phyloP scores from a whole-genome alignment of 345 rosid species.

The Pseudoturritis turrita region DNA sequence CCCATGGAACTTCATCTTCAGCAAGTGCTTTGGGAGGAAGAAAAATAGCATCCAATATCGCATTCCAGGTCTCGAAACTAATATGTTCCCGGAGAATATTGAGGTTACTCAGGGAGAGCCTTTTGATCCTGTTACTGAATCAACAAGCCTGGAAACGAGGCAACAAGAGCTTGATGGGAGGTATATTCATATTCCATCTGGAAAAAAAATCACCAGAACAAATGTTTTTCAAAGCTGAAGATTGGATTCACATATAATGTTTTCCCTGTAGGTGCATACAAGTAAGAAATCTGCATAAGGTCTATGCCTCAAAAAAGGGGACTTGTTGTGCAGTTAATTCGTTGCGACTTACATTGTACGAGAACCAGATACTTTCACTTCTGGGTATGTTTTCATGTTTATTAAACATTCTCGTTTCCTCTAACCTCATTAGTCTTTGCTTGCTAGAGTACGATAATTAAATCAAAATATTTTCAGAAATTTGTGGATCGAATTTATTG shows the following conservation, averaged over 20 bases:
- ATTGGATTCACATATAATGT: slow-evolving; percentile 2
- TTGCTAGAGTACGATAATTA: slow-evolving; percentile 2
- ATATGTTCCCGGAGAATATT: slow-evolving; percentile 22
- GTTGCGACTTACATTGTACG: slow-evolving; percentile 71
- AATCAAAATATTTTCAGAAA: slow-evolving; percentile 5
- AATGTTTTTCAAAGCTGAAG: not conserved
- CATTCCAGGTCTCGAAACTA: slow-evolving; percentile 31
- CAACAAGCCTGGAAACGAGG: slow-evolving; percentile 92
- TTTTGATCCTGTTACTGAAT: slow-evolving; percentile 55
- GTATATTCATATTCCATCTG: slow-evolving; percentile 29
- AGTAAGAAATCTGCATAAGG: slow-evolving; percentile 79
- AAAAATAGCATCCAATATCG: slow-evolving; percentile 34
- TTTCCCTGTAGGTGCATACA: slow-evolving; percentile 75
- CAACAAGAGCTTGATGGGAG: slow-evolving; percentile 91
- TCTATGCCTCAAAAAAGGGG: slow-evolving; percentile 70
- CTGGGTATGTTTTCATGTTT: slow-evolving; percentile 53
- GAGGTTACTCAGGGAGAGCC: slow-evolving; percentile 34
- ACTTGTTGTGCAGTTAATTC: slow-evolving; percentile 87
- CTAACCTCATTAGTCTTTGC: not conserved
- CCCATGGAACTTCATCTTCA: slow-evolving; percentile 73
- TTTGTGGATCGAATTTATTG: not conserved
- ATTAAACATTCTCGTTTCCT: not conserved
- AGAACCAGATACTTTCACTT: slow-evolving; percentile 95
- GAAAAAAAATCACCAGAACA: not conserved
- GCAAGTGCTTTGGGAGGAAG: slow-evolving; percentile 59